Conservation (phyloP, 805 yeast genomes). For the Ogataea zsoltii region DNA sequence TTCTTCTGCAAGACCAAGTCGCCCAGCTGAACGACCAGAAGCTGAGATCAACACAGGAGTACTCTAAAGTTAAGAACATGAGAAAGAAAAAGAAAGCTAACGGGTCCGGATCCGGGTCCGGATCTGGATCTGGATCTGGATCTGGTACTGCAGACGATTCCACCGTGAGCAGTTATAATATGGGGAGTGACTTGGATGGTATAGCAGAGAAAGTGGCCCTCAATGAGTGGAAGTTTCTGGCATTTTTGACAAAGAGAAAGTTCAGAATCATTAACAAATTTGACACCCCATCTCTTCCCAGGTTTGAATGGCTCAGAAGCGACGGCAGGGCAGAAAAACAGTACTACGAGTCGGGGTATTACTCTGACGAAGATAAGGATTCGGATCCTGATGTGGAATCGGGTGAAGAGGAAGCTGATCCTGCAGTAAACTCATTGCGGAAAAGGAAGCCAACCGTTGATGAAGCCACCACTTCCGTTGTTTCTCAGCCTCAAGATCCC, state of each 20-base stretch:
- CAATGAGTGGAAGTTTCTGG: slow-evolving; percentile 18
- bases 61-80: slow-evolving; percentile 9
- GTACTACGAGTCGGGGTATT: slow-evolving; percentile 36
- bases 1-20: slow-evolving; percentile 67
- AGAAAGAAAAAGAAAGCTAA: slow-evolving; percentile 12
- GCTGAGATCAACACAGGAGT: slow-evolving; percentile 23
- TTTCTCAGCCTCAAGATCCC: slow-evolving; percentile 24
- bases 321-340: slow-evolving; percentile 35
- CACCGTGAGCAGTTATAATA: slow-evolving; percentile 8
- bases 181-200: slow-evolving; percentile 17
- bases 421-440: too few relatives aligned
- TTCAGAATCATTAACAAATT: slow-evolving; percentile 35
- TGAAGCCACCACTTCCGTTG: too few relatives aligned
- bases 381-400: not conserved
- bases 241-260: slow-evolving; percentile 27
- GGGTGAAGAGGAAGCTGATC: not conserved
- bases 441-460: too few relatives aligned
- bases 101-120: not conserved
- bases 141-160: slow-evolving; percentile 5
- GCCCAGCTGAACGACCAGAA: slow-evolving; percentile 60
- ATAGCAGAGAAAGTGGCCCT: slow-evolving; percentile 13
- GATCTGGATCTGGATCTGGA: not conserved
- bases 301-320: slow-evolving; percentile 34
- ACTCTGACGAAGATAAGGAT: slow-evolving; percentile 19
- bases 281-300: slow-evolving; percentile 45